These are phyloP conservation scores for Suhomyces wounanorum DNA, from an alignment of 1,139 yeast genomes.

Conservation along the genomic window DNA sequence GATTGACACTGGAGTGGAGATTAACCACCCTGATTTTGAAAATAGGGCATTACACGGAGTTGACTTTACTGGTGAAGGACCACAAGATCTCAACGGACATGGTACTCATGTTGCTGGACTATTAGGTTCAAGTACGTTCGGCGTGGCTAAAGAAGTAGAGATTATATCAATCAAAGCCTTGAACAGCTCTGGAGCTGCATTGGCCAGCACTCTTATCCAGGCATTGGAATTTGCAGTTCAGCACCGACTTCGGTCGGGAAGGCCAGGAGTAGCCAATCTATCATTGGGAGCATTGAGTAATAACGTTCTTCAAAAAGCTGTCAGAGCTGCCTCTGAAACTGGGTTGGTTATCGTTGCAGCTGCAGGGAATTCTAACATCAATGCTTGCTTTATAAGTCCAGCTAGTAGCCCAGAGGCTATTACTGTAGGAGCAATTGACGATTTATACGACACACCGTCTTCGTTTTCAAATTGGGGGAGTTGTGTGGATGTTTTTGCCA, in stretches of 20 bases:
- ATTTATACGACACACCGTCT: slow-evolving; percentile 65
- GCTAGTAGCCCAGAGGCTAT: slow-evolving; percentile 72
- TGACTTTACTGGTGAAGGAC: slow-evolving; percentile 64
- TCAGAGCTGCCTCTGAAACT: slow-evolving; percentile 65
- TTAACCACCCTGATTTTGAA: slow-evolving; percentile 63
- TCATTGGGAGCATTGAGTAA: slow-evolving; percentile 76
- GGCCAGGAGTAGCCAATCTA: slow-evolving; percentile 71
- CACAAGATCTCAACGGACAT: slow-evolving; percentile 70
- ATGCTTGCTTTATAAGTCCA: slow-evolving; percentile 82
- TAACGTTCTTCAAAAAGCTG: slow-evolving; percentile 66
- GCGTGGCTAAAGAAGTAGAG: slow-evolving; percentile 71
- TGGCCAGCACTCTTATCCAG: slow-evolving; percentile 63
- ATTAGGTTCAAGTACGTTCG: slow-evolving; percentile 75
- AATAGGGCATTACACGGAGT: slow-evolving; percentile 59
- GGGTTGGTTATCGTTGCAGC: slow-evolving; percentile 85
- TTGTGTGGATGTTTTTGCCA: slow-evolving; percentile 82
- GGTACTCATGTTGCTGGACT: slow-evolving; percentile 91
- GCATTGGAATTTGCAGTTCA: slow-evolving; percentile 74
- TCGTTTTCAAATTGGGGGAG: slow-evolving; percentile 84
- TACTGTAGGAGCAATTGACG: slow-evolving; percentile 88
- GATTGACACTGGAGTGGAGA: slow-evolving; percentile 74
- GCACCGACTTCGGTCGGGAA: slow-evolving; percentile 46
- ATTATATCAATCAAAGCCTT: slow-evolving; percentile 74
- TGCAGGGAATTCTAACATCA: slow-evolving; percentile 78
- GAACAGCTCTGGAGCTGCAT: slow-evolving; percentile 64